phyloP scores from a whole-genome alignment of 768 basidiomycete species.

The Pleurotus tuber-regium region DNA sequence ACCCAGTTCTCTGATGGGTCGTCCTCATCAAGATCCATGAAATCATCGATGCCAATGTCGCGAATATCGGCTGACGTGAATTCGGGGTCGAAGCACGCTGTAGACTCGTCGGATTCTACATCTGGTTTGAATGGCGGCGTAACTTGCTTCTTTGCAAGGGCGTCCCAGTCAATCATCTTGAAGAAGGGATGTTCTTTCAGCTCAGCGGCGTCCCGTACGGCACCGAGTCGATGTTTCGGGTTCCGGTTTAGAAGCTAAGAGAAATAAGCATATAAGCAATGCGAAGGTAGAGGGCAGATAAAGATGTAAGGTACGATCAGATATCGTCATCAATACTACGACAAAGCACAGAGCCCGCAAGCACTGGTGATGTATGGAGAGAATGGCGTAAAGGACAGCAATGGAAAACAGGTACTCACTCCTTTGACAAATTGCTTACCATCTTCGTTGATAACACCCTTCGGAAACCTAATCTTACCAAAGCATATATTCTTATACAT shows the following conservation, averaged over 20 bases:
- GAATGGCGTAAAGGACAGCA: constrained; percentile 8
- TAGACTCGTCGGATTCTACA: constrained; percentile 97
- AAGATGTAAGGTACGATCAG: constrained; percentile 15
- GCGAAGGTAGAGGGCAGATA: too few species aligned
- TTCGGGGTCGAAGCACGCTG: constrained; percentile 97
- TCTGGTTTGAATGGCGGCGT: constrained; percentile 97
- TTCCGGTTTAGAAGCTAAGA: constrained; percentile 92
- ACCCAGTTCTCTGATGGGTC: constrained; percentile 77
- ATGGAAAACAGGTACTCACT: constrained; percentile 48
- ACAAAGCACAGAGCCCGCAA: neutral
- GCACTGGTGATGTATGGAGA: neutral
- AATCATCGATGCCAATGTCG: constrained; percentile 55
- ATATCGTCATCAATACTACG: constrained; percentile 14
- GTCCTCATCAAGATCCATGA: constrained; percentile 51
- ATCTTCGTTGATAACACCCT: constrained; percentile 94
- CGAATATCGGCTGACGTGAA: constrained; percentile 92
- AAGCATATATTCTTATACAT: constrained; percentile 99
- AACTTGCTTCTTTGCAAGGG: constrained; percentile 82
- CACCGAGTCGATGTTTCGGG: constrained; percentile 95
- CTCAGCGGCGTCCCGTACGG: constrained; percentile 86
- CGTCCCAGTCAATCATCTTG: constrained; percentile 86
- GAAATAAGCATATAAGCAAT: constrained; percentile 18
- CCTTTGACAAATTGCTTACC: constrained; percentile 99
- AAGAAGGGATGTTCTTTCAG: constrained; percentile 98
- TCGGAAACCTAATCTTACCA: constrained; percentile 97